Evolutionary conservation across 169 alveolate genomes (phyloP).

Genomic region (Theileria annulata): DNA sequence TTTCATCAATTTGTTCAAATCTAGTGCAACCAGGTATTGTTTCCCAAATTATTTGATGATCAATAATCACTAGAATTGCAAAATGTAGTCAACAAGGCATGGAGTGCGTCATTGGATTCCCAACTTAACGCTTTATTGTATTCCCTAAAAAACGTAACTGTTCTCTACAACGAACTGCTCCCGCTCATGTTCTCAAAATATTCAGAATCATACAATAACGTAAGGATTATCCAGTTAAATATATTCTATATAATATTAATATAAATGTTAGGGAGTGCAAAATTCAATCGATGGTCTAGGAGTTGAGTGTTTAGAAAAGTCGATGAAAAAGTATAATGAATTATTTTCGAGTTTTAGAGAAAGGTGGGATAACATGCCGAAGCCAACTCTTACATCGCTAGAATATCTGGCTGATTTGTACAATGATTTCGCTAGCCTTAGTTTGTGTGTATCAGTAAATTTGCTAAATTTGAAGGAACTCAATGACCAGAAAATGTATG

Average conservation of each 20-base stretch:
- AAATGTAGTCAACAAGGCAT: conserved; percentile 23
- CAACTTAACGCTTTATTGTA: conserved; percentile 32
- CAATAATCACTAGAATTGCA: conserved; percentile 8
- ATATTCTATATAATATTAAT: not conserved
- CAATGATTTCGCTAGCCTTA: conserved; percentile 18
- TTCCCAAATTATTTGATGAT: not conserved
- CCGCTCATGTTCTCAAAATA: conserved; percentile 4
- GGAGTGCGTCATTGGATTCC: conserved; percentile 30
- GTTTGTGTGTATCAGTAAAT: conserved; percentile 25
- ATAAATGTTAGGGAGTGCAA: not conserved
- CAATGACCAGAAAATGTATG: not conserved
- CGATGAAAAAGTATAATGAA: conserved; percentile 13
- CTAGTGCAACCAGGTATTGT: conserved; percentile 6
- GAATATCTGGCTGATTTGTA: conserved; percentile 19
- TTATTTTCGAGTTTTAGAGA: not conserved
- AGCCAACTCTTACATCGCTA: conserved; percentile 1
- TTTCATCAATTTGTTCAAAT: conserved; percentile 27
- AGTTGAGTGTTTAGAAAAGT: not conserved
- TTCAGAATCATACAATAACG: not conserved
- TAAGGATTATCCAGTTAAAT: conserved; percentile 1
- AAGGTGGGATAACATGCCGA: not conserved
- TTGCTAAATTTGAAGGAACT: conserved; percentile 30
- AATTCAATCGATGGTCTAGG: not conserved
- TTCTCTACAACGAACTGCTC: conserved; percentile 21
- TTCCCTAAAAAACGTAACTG: conserved; percentile 17